phyloP scores from a whole-genome alignment of 495 filamentous ascomycete genomes.

The Rhizodiscina lignyota region DNA sequence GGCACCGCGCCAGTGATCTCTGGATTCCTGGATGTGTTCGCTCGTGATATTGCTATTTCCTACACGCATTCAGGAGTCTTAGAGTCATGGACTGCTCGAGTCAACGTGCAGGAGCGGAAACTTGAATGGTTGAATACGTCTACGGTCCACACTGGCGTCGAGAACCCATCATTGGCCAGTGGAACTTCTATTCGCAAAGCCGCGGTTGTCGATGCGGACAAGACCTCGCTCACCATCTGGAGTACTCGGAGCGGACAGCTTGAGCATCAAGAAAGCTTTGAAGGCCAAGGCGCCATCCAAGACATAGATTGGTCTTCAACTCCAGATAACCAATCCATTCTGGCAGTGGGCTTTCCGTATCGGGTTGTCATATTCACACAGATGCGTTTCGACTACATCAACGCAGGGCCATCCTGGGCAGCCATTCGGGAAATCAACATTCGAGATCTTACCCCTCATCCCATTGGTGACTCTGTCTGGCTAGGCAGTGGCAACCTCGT shows the following conservation, averaged over 20 bases:
- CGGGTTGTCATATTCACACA: slow-evolving; percentile 74
- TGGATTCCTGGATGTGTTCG: slow-evolving; percentile 78
- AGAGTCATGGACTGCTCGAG: slow-evolving; percentile 71
- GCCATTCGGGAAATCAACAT: slow-evolving; percentile 68
- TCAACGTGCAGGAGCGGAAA: slow-evolving; percentile 35
- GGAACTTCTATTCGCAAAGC: slow-evolving; percentile 78
- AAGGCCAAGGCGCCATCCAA: slow-evolving; percentile 54
- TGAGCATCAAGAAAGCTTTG: slow-evolving; percentile 63
- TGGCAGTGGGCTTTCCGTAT: slow-evolving; percentile 81
- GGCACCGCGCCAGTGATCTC: slow-evolving; percentile 53
- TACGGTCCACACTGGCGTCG: slow-evolving; percentile 64
- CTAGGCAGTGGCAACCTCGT: slow-evolving; percentile 66
- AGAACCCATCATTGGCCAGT: slow-evolving; percentile 59
- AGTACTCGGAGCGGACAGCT: slow-evolving; percentile 67
- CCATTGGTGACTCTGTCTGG: slow-evolving; percentile 89
- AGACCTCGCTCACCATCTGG: slow-evolving; percentile 82
- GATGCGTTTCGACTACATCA: slow-evolving; percentile 85
- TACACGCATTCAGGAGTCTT: slow-evolving; percentile 63
- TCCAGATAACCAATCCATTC: slow-evolving; percentile 75
- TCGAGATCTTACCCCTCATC: slow-evolving; percentile 69
- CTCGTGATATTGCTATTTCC: slow-evolving; percentile 74
- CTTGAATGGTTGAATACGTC: slow-evolving; percentile 77
- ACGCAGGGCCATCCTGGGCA: slow-evolving; percentile 82
- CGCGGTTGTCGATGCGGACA: slow-evolving; percentile 56
- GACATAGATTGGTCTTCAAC: slow-evolving; percentile 94